These are phyloP conservation scores for Penicillium sp. DNA, from an alignment of 2,329 filamentous ascomycete species.

Conservation along the genomic window DNA sequence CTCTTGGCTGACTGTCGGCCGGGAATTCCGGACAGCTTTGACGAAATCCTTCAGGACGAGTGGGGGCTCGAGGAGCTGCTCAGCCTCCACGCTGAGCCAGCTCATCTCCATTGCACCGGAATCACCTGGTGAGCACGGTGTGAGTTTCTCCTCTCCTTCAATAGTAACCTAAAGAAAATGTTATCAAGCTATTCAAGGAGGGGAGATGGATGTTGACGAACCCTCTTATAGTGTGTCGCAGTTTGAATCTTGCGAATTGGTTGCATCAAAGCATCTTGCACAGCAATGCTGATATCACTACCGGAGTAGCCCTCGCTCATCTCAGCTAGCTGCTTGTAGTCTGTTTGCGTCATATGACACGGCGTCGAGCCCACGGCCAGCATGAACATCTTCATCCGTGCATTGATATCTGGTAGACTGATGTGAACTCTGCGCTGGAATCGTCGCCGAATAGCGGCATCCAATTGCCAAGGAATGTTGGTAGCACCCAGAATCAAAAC, in stretches of 20 bases:
- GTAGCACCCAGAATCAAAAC: slow-evolving; percentile 95
- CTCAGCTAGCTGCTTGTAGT: slow-evolving; percentile 79
- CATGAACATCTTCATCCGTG: slow-evolving; percentile 93
- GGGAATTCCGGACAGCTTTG: slow-evolving; percentile 83
- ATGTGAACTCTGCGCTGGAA: slow-evolving; percentile 98
- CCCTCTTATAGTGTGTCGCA: slow-evolving; percentile 96
- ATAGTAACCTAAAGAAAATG: slow-evolving; percentile 63
- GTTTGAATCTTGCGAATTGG: slow-evolving; percentile 96
- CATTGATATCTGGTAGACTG: slow-evolving; percentile 82
- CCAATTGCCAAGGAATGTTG: slow-evolving; percentile 98
- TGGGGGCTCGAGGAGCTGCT: slow-evolving; percentile 82
- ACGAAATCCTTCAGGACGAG: slow-evolving; percentile 90
- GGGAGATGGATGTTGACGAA: slow-evolving; percentile 43
- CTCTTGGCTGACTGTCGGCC: slow-evolving; percentile 87
- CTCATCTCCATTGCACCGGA: slow-evolving; percentile 86
- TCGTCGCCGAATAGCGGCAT: slow-evolving; percentile 90
- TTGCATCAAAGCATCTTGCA: slow-evolving; percentile 96
- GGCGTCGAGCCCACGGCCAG: slow-evolving; percentile 91
- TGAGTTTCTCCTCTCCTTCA: slow-evolving; percentile 65
- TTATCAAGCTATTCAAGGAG: neutral
- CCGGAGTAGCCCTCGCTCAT: slow-evolving; percentile 93
- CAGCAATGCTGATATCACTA: slow-evolving; percentile 92
- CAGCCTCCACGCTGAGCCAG: slow-evolving; percentile 84
- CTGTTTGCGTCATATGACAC: slow-evolving; percentile 75
- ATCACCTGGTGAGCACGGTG: slow-evolving; percentile 93